Conservation (phyloP, 2,329 filamentous ascomycete genomes). For the Cadophora luteo-olivacea region DNA sequence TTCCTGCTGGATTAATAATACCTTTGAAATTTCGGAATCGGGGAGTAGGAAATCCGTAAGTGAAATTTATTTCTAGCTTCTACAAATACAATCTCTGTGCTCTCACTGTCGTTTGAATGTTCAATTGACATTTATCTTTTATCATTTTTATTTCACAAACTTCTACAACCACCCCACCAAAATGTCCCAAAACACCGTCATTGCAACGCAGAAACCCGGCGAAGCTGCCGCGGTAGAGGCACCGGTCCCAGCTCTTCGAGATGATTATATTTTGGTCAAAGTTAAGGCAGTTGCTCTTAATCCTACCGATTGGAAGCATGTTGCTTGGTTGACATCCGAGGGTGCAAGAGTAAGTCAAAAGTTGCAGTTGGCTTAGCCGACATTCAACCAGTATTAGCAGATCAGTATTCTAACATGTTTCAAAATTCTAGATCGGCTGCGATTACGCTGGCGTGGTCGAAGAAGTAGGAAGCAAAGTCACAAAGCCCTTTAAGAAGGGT, state of each 20-base stretch:
- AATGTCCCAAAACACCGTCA: constrained; percentile 39
- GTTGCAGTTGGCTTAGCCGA: not conserved
- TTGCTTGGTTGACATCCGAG: constrained; percentile 34
- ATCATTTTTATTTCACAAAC: not conserved
- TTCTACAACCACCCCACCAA: not conserved
- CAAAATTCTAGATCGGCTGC: constrained; percentile 45
- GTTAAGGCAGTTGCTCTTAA: constrained; percentile 43
- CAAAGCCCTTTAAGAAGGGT: constrained; percentile 52
- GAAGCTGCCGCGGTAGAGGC: constrained; percentile 36
- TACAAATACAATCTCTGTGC: not conserved
- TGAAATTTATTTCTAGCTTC: not conserved
- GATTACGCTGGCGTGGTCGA: constrained; percentile 57
- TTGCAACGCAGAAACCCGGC: constrained; percentile 37
- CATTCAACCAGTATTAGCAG: not conserved
- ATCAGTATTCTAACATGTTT: not conserved
- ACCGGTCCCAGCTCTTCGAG: constrained; percentile 39
- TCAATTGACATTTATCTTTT: not conserved
- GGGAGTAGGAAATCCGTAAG: constrained; percentile 1
- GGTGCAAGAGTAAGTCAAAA: constrained; percentile 32
- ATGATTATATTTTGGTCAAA: constrained; percentile 44
- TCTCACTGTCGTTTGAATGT: not conserved
- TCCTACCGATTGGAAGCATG: constrained; percentile 45
- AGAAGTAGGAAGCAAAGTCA: constrained; percentile 52
- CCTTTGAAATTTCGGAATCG: not conserved
- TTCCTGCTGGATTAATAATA: constrained; percentile 1